Evolutionary conservation across 768 basidiomycete genomes (phyloP), one percentile per base, ranked within the genome.

Genomic region (Lactarius pseudohatsudake): DNA sequence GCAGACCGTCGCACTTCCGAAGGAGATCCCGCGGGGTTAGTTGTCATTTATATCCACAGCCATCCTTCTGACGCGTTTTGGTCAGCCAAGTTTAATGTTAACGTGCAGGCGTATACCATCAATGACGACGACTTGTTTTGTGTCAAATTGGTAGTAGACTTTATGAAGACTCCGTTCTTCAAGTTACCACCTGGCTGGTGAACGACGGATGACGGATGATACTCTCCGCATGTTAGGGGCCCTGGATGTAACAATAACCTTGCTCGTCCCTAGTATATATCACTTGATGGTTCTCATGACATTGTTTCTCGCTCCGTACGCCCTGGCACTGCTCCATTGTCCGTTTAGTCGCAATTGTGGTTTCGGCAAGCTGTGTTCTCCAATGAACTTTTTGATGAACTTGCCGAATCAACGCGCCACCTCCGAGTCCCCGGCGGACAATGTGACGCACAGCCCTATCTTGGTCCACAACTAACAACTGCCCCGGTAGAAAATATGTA

Each of bases 1-100:
- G 10, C 94, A 98, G 71, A 93, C 89, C 1, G 94, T 98, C 60
- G 81, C 84, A 20, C 81, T 99, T 15, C 97, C 97, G 15, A 91
- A 83, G 72, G 94, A 98, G 78, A 96, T 99, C 59, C 97, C 97
- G 0, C 82, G 79, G 76, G 95, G 87, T 86, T 65, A 62, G 81
- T 61, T 43, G 57, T 8, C 16, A 22, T 40, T 20, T 32, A 43
- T 34, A 13, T 20, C 4, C 4, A 5, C 16, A 4, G 15, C 1
- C 22, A 20, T 34, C 60, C 32, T 22, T 59, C 50, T 53, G n/a
- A 41, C 57, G 69, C 62, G 64, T 56, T 50, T 38, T 58, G 28
- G 43, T 36, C 72, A 98, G 96, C 95, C 78, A 96, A 92, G 74
- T 97, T 98, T 78, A 75, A 64, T 6, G 85, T 98, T 57, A 72